Base-by-base conservation (phyloP, 768 basidiomycete species). In the Lactifluus echinatus region DNA sequence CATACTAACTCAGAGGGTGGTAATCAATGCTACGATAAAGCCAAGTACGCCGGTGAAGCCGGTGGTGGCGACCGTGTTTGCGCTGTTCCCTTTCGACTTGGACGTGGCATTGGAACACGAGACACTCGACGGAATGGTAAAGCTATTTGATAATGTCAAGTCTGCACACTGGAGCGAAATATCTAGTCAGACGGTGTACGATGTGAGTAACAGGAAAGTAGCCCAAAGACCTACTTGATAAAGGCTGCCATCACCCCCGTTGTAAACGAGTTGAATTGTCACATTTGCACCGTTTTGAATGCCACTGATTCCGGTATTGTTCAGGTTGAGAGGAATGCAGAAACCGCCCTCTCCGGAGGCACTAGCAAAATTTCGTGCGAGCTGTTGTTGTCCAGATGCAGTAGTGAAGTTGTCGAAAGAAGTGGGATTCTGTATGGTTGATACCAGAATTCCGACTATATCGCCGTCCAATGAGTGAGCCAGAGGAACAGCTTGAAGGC, bases 231-330 rank as follows among this genome's bases (percentile, higher is more conserved):
- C 42, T 64, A 80, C 87, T 76, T 91, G 87, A 71, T 76, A 90
- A 8, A 93, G 76, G 28, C 66, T 46, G 21, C 82, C 83, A 65
- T 93, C 89, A 34, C 87, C 88, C 39, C 87, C 87, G 61, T 81
- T 70, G 66, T 71, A 91, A 28, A 79, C 62, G 23, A 89, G 64
- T 69, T 87, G 83, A 47, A 93, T 72, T 1, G 91, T 91, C 37
- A 88, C 83, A 61, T 89, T 84, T 19, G 80, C 75, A 8, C 89
- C 87, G 57, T 84, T 75, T 53, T 71, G 68, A 49, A 87, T 66
- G 14, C 76, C 78, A 33, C 71, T 67, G 28, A 88, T 71, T 33
- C 74, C 72, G 39, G 80, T 71, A 0, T 70, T 64, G 1, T 73
- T 67, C 50, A 92, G 71, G 67, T 89, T 73, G 55, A 93, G 75